Conservation (phyloP, 2,329 filamentous ascomycete genomes). For the Ophiocordyceps robertsii region DNA sequence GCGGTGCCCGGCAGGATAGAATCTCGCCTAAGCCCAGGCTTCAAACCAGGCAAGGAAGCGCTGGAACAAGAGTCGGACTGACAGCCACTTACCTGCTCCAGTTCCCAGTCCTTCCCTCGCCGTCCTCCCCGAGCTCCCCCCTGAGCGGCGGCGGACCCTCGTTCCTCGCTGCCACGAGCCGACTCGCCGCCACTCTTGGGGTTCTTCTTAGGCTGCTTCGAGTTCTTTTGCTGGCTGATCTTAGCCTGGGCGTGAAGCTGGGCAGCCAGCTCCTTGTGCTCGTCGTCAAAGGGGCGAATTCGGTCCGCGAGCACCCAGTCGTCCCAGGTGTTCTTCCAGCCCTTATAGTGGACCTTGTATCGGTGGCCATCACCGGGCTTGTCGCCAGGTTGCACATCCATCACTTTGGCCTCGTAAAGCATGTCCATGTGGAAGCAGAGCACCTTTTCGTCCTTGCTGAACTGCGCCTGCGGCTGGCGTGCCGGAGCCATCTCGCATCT, state of each 20-base stretch:
- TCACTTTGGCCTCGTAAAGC: conserved; percentile 92
- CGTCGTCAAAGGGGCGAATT: conserved; percentile 84
- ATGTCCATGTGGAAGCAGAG: conserved; percentile 96
- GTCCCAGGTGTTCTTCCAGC: conserved; percentile 99
- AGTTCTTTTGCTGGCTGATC: conserved; percentile 36
- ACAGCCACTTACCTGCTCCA: conserved; percentile 55
- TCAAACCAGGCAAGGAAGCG: no score
- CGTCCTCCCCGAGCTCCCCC: conserved; percentile 52
- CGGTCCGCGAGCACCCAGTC: conserved; percentile 95
- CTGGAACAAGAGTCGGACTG: conserved; percentile 4
- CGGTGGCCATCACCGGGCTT: conserved; percentile 57
- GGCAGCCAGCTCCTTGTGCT: conserved; percentile 80
- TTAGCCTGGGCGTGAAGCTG: conserved; percentile 60
- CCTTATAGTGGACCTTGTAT: conserved; percentile 96
- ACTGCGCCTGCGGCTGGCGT: conserved; percentile 29
- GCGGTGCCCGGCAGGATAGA: no score
- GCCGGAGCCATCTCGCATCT: conserved; percentile 25
- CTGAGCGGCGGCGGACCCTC: conserved; percentile 46
- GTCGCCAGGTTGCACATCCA: conserved; percentile 61
- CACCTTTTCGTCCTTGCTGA: conserved; percentile 76
- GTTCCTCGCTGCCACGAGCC: conserved; percentile 64
- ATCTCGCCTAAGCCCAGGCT: no score
- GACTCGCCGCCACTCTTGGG: conserved; percentile 28
- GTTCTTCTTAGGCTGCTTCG: conserved; percentile 40
- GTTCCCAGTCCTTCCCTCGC: conserved; percentile 65